These are phyloP conservation scores for Rhizophora apiculata DNA, from an alignment of 345 rosid genomes.

Conservation along the genomic window DNA sequence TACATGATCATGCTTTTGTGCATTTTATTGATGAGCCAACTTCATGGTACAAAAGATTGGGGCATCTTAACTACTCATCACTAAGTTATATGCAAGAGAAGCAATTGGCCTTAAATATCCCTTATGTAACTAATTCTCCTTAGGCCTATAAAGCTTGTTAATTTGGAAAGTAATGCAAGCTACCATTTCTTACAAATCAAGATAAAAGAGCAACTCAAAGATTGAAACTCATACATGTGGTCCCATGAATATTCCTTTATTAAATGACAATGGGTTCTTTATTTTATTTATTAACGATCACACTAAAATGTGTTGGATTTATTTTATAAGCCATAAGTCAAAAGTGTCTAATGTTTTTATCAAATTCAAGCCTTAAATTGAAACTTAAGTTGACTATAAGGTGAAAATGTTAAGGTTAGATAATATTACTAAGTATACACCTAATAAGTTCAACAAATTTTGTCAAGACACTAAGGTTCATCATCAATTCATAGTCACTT, in stretches of 20 bases:
- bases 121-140: background rate
- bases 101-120: background rate
- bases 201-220: too few species aligned
- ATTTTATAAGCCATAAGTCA: background rate
- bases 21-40: too few species aligned
- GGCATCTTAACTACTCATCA: background rate
- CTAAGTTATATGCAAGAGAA: background rate
- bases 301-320: background rate
- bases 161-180: background rate
- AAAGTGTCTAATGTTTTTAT: background rate
- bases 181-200: too few species aligned
- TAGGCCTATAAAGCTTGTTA: background rate
- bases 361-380: background rate
- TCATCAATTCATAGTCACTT: background rate
- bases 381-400: background rate
- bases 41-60: constrained; percentile 1
- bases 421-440: background rate
- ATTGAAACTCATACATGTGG: constrained; percentile 9
- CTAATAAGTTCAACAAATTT: background rate
- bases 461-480: background rate
- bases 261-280: background rate
- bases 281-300: background rate
- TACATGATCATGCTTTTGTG: background rate
- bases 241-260: background rate
- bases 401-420: background rate